Percentiles rank a stretch among this genome's conserved stretches.
Evolutionary conservation across 2,329 filamentous ascomycete genomes (phyloP).

Genomic region (Pseudohalonectria lignicola): DNA sequence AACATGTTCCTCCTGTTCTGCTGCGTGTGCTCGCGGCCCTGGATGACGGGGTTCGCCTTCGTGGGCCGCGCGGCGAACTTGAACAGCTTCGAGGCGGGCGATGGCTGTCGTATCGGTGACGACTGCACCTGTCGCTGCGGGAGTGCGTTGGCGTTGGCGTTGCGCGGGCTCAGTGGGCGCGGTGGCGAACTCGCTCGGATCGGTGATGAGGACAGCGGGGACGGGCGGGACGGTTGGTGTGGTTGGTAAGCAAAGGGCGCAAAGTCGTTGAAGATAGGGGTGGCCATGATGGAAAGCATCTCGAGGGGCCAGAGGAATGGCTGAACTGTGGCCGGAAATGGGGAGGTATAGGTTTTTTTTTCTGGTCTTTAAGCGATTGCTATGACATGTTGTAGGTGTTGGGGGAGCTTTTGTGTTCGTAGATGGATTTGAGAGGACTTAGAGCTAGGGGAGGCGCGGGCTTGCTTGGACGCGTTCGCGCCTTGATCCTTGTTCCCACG

Average conservation of each 20-base stretch:
- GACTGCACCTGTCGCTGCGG: conserved; percentile 23
- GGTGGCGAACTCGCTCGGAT: conserved; percentile 39
- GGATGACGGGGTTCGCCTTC: conserved; percentile 53
- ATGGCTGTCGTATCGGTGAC: conserved; percentile 19
- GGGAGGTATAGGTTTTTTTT: too few relatives aligned
- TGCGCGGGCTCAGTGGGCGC: conserved; percentile 26
- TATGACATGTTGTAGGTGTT: not conserved
- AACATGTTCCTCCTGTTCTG: conserved; percentile 58
- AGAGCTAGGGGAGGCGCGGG: too few relatives aligned
- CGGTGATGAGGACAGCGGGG: conserved; percentile 49
- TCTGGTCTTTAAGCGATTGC: not conserved
- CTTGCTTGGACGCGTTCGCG: too few relatives aligned
- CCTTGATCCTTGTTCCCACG: too few relatives aligned
- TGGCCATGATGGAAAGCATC: conserved; percentile 23
- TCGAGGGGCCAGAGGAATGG: conserved; percentile 5
- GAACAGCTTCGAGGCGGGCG: conserved; percentile 18
- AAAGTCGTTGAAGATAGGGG: conserved; percentile 28
- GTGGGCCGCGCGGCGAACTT: conserved; percentile 42
- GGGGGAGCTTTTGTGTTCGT: too few relatives aligned
- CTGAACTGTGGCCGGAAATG: not conserved
- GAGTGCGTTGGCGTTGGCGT: conserved; percentile 3
- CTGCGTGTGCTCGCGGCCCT: conserved; percentile 48
- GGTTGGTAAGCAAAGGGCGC: conserved; percentile 20
- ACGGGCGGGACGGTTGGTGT: conserved; percentile 36
- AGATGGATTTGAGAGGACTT: too few relatives aligned